Percentiles rank a stretch among this genome's conserved stretches.
phyloP scores from a whole-genome alignment of 1,284 basidiomycete species.

The Cutaneotrichosporon spelunceum region DNA sequence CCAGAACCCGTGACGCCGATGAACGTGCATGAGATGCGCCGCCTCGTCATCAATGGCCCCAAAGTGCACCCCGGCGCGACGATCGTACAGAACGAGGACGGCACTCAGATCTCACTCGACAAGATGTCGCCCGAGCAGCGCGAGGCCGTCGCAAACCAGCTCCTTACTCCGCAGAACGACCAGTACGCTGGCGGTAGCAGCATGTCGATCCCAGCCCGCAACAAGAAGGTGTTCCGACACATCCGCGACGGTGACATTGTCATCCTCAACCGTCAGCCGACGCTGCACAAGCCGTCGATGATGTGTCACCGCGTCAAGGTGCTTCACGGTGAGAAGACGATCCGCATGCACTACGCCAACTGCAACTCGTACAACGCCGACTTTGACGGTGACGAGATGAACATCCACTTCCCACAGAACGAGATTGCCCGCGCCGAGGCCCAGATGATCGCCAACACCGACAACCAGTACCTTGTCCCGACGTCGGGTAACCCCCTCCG shows the following conservation, averaged over 20 bases:
- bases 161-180: slow-evolving; percentile 85
- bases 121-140: slow-evolving; percentile 81
- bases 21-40: slow-evolving; percentile 85
- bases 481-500: slow-evolving; percentile 97
- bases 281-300: slow-evolving; percentile 99
- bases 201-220: slow-evolving; percentile 63
- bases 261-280: slow-evolving; percentile 96
- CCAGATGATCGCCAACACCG: slow-evolving; percentile 92
- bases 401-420: slow-evolving; percentile 97
- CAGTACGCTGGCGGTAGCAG: slow-evolving; percentile 56
- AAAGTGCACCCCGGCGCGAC: slow-evolving; percentile 88
- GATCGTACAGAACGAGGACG: slow-evolving; percentile 94
- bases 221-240: slow-evolving; percentile 98
- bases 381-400: slow-evolving; percentile 99
- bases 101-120: slow-evolving; percentile 77
- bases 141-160: slow-evolving; percentile 93
- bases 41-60: slow-evolving; percentile 89
- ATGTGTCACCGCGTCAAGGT: slow-evolving; percentile 97
- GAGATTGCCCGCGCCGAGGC: slow-evolving; percentile 84
- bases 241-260: slow-evolving; percentile 92
- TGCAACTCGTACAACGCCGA: slow-evolving; percentile 99
- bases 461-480: slow-evolving; percentile 97
- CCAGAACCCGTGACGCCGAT: slow-evolving; percentile 92
- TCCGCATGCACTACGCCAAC: slow-evolving; percentile 99
- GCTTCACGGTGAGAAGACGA: slow-evolving; percentile 93